Evolutionary conservation across 495 filamentous ascomycete species (phyloP).

Genomic region (Lineolata rhizophorae): DNA sequence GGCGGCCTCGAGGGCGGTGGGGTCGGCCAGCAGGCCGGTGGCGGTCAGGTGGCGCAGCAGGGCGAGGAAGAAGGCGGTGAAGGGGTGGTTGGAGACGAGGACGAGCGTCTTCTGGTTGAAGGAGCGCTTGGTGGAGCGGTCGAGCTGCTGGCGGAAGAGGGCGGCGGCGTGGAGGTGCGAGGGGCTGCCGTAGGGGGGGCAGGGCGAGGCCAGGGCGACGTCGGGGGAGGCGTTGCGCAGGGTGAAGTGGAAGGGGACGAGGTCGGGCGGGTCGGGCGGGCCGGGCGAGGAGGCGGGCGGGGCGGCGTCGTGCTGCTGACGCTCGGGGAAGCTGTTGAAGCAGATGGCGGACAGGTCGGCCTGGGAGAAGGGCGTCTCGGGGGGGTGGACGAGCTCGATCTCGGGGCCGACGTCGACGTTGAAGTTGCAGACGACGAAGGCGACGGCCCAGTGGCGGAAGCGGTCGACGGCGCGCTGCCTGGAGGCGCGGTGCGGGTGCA

Average conservation of each 20-base stretch:
- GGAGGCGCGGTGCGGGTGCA: constrained; percentile 4
- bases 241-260: constrained; percentile 15
- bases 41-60: constrained; percentile 12
- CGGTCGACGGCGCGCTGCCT: background rate
- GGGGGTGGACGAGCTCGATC: constrained; percentile 16
- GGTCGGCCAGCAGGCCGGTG: constrained; percentile 10
- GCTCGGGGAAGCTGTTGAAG: constrained; percentile 18
- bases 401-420: constrained; percentile 17
- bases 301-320: too few relatives aligned
- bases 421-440: constrained; percentile 16
- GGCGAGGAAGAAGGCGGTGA: constrained; percentile 12
- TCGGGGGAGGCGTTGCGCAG: constrained; percentile 15
- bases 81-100: constrained; percentile 13
- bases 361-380: constrained; percentile 11
- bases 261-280: too few relatives aligned
- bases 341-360: constrained; percentile 15
- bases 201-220: constrained; percentile 9
- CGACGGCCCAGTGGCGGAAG: constrained; percentile 13
- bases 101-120: constrained; percentile 15
- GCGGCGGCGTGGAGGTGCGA: constrained; percentile 9
- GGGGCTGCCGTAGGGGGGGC: constrained; percentile 12
- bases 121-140: constrained; percentile 13
- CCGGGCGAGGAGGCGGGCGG: too few relatives aligned
- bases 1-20: constrained; percentile 10
- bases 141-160: constrained; percentile 16